Conservation (phyloP, 202 grass and related monocot species). For the Carex sylvatica region DNA sequence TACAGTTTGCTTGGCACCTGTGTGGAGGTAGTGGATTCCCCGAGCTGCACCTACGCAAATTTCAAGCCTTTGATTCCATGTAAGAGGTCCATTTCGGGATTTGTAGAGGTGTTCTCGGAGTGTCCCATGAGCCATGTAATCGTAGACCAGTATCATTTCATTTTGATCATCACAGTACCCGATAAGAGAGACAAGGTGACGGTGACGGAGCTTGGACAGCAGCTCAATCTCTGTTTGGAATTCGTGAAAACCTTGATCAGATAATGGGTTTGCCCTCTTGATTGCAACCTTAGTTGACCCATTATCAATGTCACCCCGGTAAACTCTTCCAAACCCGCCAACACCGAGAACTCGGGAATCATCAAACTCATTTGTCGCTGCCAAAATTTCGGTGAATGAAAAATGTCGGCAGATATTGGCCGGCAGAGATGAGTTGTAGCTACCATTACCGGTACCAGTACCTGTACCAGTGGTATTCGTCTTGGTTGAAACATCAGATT, state of each 20-base stretch:
- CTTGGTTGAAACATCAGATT: slow-evolving; percentile 32
- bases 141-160: slow-evolving; percentile 83
- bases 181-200: slow-evolving; percentile 67
- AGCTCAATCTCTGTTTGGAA: slow-evolving; percentile 76
- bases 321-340: slow-evolving; percentile 73
- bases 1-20: slow-evolving; percentile 62
- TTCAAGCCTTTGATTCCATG: slow-evolving; percentile 65
- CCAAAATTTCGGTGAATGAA: slow-evolving; percentile 52
- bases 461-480: slow-evolving; percentile 38
- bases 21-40: slow-evolving; percentile 75
- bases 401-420: slow-evolving; percentile 64
- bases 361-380: slow-evolving; percentile 51
- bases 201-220: slow-evolving; percentile 66
- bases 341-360: slow-evolving; percentile 47
- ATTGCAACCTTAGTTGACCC: slow-evolving; percentile 55
- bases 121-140: slow-evolving; percentile 71
- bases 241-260: slow-evolving; percentile 61
- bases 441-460: slow-evolving; percentile 5
- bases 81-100: slow-evolving; percentile 40
- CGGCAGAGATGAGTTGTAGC: slow-evolving; percentile 40
- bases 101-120: slow-evolving; percentile 65
- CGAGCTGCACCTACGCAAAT: slow-evolving; percentile 74
- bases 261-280: slow-evolving; percentile 61
- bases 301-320: slow-evolving; percentile 45
- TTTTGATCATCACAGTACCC: slow-evolving; percentile 59